Evolutionary conservation across 1,139 yeast species (phyloP), one percentile per base, ranked within the genome.

Genomic region (Candida anutae): DNA sequence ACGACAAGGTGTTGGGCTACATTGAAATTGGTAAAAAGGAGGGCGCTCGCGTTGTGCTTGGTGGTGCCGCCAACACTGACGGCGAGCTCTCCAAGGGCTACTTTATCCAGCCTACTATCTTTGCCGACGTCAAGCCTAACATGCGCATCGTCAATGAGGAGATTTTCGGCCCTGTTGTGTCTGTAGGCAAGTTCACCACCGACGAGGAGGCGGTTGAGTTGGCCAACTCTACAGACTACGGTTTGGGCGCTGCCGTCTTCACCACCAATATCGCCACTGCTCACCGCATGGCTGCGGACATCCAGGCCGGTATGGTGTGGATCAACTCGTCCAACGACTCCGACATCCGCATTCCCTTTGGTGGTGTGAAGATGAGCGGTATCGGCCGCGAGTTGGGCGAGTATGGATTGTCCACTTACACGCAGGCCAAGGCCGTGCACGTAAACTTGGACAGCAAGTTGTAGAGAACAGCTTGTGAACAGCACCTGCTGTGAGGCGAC

Each of bases 371-470:
- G 62, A 67, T 74, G 76, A 73, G 84, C 45, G 95, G 95, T 42
- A 69, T 82, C 38, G 95, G 95, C 32, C 74, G 94, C 52, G 95
- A 85, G 58, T 67, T 85, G 42, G 95, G 95, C 33, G 80, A 79
- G 49, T 77, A 78, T 46, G 95, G 95, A 35, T 65, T 85, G 34
- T 64, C 69, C 32, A 69, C 75, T 39, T 85, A 84, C 59, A 76
- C 93, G 21, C 84, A 80, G 50, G 75, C 78, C 34, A 85, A 85
- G 62, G 80, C 94, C 14, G 72, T 83, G 30, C 88, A 79, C 43
- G 73, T 82, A 34, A 80, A 79, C 53, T 50, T 69, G 40, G 75
- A 76, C 10, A 39, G 30, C 32, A 44, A 38, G 30, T 45, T 48
- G 40, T 49, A 38, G 23, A 3, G 14, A 17, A 8, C 8, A 10